These are phyloP conservation scores for Saussurea involucrata DNA, from an alignment of 129 eudicot species.

Conservation along the genomic window DNA sequence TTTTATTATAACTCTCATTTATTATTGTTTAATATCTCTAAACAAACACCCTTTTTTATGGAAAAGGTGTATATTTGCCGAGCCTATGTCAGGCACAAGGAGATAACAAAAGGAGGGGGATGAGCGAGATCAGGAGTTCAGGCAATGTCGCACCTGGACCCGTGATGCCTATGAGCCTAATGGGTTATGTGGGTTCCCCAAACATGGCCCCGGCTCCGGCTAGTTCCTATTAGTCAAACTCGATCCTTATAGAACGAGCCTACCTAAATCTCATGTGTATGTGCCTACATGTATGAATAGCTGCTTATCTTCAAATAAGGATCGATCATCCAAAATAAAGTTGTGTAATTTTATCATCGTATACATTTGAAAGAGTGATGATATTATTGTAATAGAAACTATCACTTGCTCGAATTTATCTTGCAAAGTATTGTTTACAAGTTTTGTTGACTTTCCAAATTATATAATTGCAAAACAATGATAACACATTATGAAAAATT, in stretches of 20 bases:
- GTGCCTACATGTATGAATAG: background rate
- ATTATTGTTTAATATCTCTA: too few species aligned
- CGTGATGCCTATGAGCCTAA: background rate
- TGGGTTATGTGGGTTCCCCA: background rate
- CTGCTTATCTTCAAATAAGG: background rate
- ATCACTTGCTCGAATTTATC: too few species aligned
- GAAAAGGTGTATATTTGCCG: constrained; percentile 71
- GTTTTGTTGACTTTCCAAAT: too few species aligned
- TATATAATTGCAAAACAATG: background rate
- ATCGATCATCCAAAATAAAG: background rate
- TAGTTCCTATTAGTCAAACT: background rate
- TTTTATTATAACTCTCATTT: too few species aligned
- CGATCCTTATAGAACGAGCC: background rate
- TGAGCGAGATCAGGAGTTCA: constrained; percentile 79
- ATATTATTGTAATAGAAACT: background rate
- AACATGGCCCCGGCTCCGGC: background rate
- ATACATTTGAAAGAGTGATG: background rate
- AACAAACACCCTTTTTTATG: background rate
- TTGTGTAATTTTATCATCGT: background rate
- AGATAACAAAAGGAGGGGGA: constrained; percentile 51
- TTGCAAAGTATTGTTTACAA: background rate
- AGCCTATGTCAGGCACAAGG: constrained; percentile 52
- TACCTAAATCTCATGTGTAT: background rate
- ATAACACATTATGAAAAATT: too few species aligned
- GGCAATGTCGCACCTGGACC: constrained; percentile 71